These are phyloP conservation scores for Populus trichocarpa DNA, from an alignment of 441 rosid species.

Conservation along the genomic window DNA sequence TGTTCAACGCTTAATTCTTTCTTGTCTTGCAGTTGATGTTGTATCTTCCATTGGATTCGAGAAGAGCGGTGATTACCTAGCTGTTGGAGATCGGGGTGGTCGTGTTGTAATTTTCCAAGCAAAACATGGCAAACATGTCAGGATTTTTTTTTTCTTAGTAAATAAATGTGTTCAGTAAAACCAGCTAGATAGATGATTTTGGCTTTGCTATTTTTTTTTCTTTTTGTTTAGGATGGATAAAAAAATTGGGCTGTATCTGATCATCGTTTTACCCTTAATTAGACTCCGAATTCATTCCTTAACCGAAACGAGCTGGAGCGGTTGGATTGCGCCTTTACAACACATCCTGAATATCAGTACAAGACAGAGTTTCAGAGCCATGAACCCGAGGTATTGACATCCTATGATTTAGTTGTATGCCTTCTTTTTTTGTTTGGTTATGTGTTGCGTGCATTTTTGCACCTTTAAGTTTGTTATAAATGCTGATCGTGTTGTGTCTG, in stretches of 20 bases:
- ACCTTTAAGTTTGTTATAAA: not conserved
- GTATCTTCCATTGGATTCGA: conserved; percentile 56
- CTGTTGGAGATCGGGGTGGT: conserved; percentile 65
- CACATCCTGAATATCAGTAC: conserved; percentile 49
- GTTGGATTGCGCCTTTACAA: conserved; percentile 32
- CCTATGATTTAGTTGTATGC: not conserved
- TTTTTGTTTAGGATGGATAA: conserved; percentile 15
- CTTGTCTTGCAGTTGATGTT: conserved; percentile 36
- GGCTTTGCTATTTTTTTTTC: not conserved
- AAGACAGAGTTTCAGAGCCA: conserved; percentile 76
- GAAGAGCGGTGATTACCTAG: conserved; percentile 58
- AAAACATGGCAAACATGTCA: conserved; percentile 37
- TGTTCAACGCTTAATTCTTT: not conserved
- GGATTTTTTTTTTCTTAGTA: conserved; percentile 8
- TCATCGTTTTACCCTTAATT: conserved; percentile 18
- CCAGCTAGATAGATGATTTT: not conserved
- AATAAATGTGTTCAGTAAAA: not conserved
- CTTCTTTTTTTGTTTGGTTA: not conserved
- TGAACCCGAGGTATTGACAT: conserved; percentile 57
- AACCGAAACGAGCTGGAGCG: conserved; percentile 49
- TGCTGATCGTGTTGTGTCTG: conserved; percentile 18
- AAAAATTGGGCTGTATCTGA: not conserved
- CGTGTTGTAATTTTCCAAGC: conserved; percentile 58
- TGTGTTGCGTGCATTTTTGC: not conserved
- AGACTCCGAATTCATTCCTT: conserved; percentile 27